Conservation (phyloP, 768 basidiomycete genomes). For the Mycena sanguinolenta region DNA sequence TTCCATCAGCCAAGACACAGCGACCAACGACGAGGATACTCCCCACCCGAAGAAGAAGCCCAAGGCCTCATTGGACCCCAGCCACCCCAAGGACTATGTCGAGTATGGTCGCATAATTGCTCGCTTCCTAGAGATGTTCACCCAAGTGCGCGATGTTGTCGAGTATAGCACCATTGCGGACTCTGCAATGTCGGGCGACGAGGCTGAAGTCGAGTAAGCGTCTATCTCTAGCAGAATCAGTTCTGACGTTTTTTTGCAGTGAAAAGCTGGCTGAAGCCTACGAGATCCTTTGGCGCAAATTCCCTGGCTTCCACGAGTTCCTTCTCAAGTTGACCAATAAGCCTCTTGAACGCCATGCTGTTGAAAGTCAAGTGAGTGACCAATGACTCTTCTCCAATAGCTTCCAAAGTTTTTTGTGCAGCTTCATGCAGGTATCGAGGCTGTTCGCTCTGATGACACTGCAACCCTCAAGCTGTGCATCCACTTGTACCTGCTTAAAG, state of each 20-base stretch:
- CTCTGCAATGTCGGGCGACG: neutral
- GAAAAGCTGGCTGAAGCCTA: neutral
- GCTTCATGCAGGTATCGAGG: neutral
- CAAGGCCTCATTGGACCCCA: too few species aligned
- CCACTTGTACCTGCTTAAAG: neutral
- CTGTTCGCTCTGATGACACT: neutral
- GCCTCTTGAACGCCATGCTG: neutral
- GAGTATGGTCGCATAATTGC: constrained; percentile 6
- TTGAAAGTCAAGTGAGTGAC: neutral
- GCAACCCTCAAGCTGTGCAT: neutral
- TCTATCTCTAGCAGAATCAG: neutral
- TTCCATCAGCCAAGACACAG: neutral
- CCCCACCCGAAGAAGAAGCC: neutral
- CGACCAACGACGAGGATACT: neutral
- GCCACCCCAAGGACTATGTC: neutral
- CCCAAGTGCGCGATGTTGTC: neutral
- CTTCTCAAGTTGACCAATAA: constrained; percentile 1
- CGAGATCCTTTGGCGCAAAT: constrained; percentile 1
- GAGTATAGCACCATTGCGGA: neutral
- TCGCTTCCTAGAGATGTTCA: neutral
- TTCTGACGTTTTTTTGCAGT: neutral
- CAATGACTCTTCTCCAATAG: neutral
- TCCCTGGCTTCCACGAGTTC: constrained; percentile 6
- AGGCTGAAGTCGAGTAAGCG: neutral
- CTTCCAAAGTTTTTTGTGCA: neutral